Conservation (phyloP, 2,329 filamentous ascomycete species). For the Sphaerulina vaccinii region DNA sequence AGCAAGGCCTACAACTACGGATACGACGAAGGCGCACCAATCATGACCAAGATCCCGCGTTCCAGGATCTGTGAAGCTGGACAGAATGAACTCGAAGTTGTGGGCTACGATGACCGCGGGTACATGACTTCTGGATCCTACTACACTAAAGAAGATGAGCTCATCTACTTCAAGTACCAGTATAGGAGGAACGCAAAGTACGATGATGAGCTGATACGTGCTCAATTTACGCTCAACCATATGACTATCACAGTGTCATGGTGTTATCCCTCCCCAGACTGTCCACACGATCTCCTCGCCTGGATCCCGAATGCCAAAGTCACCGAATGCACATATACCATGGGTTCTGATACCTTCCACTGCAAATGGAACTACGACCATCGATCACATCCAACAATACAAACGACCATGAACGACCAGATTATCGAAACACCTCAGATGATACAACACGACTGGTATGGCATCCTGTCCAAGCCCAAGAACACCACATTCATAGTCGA, state of each 20-base stretch:
- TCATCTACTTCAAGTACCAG: conserved; percentile 55
- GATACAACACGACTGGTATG: conserved; percentile 5
- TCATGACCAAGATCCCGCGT: conserved; percentile 35
- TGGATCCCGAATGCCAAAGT: conserved; percentile 15
- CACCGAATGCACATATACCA: conserved; percentile 1
- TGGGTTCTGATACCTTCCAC: conserved; percentile 4
- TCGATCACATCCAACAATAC: conserved; percentile 13
- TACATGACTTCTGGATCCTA: conserved; percentile 56
- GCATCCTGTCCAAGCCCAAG: conserved; percentile 5
- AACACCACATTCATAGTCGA: conserved; percentile 6
- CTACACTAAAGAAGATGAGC: conserved; percentile 52
- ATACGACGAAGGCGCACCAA: conserved; percentile 41
- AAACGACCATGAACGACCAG: conserved; percentile 11
- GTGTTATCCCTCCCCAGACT: conserved; percentile 13
- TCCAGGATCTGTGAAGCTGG: conserved; percentile 49
- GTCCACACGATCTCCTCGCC: not conserved
- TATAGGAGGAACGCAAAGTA: conserved; percentile 56
- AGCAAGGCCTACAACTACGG: conserved; percentile 54
- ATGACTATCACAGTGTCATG: conserved; percentile 56
- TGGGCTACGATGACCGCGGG: conserved; percentile 55
- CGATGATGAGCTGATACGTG: conserved; percentile 56
- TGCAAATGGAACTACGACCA: conserved; percentile 17
- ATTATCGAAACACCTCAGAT: not conserved
- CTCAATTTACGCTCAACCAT: conserved; percentile 55
- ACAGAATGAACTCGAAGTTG: conserved; percentile 46